phyloP scores from a whole-genome alignment of 352 stramenopile genomes.

The Globisporangium perplexum region DNA sequence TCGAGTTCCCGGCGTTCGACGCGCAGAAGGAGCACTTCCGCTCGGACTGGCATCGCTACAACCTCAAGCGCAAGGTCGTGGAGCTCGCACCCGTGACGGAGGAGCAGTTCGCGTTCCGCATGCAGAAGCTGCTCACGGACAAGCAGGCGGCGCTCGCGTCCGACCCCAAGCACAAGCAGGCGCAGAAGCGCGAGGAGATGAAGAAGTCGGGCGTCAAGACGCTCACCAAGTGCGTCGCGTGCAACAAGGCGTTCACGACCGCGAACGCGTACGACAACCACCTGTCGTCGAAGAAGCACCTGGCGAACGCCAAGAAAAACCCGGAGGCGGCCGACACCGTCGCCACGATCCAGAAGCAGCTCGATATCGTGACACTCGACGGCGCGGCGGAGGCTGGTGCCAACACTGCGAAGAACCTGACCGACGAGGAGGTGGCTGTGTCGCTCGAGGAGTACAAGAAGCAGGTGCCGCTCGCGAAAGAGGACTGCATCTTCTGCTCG shows the following conservation, averaged over 20 bases:
- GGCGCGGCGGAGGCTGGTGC: background rate
- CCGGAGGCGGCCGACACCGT: slow-evolving; percentile 33
- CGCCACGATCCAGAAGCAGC: slow-evolving; percentile 63
- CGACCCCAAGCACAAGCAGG: slow-evolving; percentile 72
- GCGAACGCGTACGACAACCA: slow-evolving; percentile 84
- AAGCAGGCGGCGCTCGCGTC: slow-evolving; percentile 47
- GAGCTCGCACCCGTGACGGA: slow-evolving; percentile 90
- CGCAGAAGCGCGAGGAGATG: slow-evolving; percentile 58
- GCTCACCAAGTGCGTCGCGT: slow-evolving; percentile 78
- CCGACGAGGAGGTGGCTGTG: slow-evolving; percentile 49
- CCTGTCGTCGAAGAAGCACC: slow-evolving; percentile 81
- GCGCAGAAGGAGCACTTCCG: slow-evolving; percentile 91
- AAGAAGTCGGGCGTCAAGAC: slow-evolving; percentile 63
- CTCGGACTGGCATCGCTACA: slow-evolving; percentile 96
- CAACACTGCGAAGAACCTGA: slow-evolving; percentile 19
- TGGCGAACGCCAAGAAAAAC: slow-evolving; percentile 75
- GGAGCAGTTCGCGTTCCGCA: slow-evolving; percentile 77
- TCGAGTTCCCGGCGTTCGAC: slow-evolving; percentile 51
- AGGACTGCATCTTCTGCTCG: slow-evolving; percentile 84
- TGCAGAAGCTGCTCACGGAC: slow-evolving; percentile 64
- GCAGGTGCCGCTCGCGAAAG: slow-evolving; percentile 58
- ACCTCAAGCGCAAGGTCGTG: slow-evolving; percentile 96
- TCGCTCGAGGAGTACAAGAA: slow-evolving; percentile 79
- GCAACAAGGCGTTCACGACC: slow-evolving; percentile 82
- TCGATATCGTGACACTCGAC: slow-evolving; percentile 38